Evolutionary conservation across 225 moss, liverwort and hornwort genomes (phyloP), one percentile per base, ranked within the genome.

Genomic region (Rhytidiadelphus loreus): DNA sequence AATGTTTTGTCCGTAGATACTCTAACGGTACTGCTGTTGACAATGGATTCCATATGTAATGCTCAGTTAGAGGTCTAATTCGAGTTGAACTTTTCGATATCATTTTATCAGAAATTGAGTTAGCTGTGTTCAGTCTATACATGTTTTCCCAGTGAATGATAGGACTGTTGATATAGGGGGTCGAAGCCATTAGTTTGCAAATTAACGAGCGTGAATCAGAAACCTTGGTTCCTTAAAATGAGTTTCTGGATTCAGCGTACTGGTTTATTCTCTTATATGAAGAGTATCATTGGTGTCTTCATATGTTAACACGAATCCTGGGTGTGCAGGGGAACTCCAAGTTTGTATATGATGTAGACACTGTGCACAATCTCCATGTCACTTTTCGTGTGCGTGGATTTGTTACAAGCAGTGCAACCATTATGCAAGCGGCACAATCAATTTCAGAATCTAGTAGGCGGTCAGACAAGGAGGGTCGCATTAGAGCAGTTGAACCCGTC

Each of bases 301-400:
- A 76, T 81, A 33, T 61, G 32, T 87, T 89, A 58, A 87, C 63
- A 70, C 59, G 19, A 85, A 63, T 89, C 18, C 39, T 90, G 87
- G 73, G 76, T 88, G 82, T 87, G 94, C 98, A 98, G 98, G 98
- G 97, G 65, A 93, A 96, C 83, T 95, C 97, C 62, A 86, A 93
- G 57, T 97, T 97, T 89, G 90, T 98, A 32, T 96, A 97, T 83
- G 96, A 97, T 88, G 92, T 98, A 88, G 98, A 98, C 85, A 96
- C 95, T 55, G 89, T 95, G 79, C 98, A 97, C 91, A 93, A 95
- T 84, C 83, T 98, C 72, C 91, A 82, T 86, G 89, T 98, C 89
- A 94, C 88, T 83, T 95, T 98, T 87, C 75, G 86, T 56, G 89
- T 90, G 85, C 88, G 88, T 76, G 91, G 93, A 78, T 98, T 93